Base-by-base conservation (phyloP, 768 basidiomycete genomes). In the Russula emetica region DNA sequence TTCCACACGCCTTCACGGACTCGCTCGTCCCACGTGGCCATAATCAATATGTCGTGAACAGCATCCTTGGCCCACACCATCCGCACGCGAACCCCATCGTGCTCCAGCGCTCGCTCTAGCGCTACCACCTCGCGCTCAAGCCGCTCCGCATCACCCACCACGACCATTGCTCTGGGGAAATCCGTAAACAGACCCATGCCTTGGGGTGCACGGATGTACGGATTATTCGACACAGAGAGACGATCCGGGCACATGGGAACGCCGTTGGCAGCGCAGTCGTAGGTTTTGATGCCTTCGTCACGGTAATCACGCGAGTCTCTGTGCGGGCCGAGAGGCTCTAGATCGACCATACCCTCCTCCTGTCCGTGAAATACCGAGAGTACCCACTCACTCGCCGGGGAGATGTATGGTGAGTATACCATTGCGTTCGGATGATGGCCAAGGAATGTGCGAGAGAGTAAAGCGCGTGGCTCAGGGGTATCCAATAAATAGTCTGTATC, bases 381-480 rank as follows among this genome's bases (percentile, higher is more conserved):
- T 34, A 76, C 74, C 61, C 71, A 69, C 44, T 67, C 65, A n/a
- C 71, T 72, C 28, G 75, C 73, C 44, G 74, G 75, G 45, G 70
- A 71, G 47, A 76, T 70, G 69, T 76, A 75, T 5, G 75, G 75
- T 20, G 71, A 72, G 62, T 76, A 74, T 51, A 74, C 71, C 58
- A 71, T 73, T 36, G 75, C 74, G 58, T 74, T 58, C 10, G 72
- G 71, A 61, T 74, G 70, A 55, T 71, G 69, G n/a, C 82, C 82
- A 4, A 83, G 77, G 74, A 82, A 83, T n/a, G 80, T 80, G 40
- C 80, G 78, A 51, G 80, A 80, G 11, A 83, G 74, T 24, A 82
- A 76, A 0, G 80, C 80, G 42, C 81, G 79, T 2, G 81, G 80
- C 66, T 82, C 82, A 6, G 80, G 80, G 1, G 78, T 83, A 68